A percentile compares a stretch with the other conserved stretches of the same genome.
These are phyloP conservation scores for Aspergillus sp. DNA, from an alignment of 2,329 filamentous ascomycete genomes.

Conservation along the genomic window DNA sequence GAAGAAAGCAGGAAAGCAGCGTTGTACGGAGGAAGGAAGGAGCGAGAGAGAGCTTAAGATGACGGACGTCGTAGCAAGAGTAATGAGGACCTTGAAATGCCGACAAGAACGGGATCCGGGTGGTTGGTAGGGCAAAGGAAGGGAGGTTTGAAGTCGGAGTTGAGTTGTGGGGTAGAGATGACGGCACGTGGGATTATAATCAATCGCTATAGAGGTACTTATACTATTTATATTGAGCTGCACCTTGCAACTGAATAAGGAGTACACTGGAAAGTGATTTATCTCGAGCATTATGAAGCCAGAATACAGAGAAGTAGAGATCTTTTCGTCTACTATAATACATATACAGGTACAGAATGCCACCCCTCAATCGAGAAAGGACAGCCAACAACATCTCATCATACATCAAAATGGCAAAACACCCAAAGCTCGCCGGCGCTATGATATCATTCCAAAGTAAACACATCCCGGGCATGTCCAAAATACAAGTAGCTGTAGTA, in stretches of 20 bases:
- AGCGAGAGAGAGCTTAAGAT: no score
- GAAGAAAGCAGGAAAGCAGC: neutral
- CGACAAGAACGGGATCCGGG: no score
- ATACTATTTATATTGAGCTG: no score
- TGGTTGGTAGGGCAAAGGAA: no score
- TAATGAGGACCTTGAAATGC: no score
- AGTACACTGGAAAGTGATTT: neutral
- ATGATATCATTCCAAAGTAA: slow-evolving; percentile 27
- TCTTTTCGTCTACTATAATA: slow-evolving; percentile 4
- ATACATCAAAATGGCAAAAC: slow-evolving; percentile 1
- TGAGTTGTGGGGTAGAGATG: no score
- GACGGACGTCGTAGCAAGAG: no score
- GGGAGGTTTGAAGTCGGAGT: no score
- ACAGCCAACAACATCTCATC: no score
- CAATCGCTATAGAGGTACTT: neutral
- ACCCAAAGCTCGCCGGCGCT: slow-evolving; percentile 31
- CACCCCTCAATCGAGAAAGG: neutral
- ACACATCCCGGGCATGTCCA: slow-evolving; percentile 15
- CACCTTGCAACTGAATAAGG: no score
- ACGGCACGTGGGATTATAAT: neutral
- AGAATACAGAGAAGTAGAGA: slow-evolving; percentile 6
- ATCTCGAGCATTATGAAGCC: neutral
- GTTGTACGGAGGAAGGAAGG: no score
- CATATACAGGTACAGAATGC: slow-evolving; percentile 6
- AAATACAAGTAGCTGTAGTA: slow-evolving; percentile 10